phyloP scores from a whole-genome alignment of 1,284 basidiomycete species.

The Heliocybe sulcata region DNA sequence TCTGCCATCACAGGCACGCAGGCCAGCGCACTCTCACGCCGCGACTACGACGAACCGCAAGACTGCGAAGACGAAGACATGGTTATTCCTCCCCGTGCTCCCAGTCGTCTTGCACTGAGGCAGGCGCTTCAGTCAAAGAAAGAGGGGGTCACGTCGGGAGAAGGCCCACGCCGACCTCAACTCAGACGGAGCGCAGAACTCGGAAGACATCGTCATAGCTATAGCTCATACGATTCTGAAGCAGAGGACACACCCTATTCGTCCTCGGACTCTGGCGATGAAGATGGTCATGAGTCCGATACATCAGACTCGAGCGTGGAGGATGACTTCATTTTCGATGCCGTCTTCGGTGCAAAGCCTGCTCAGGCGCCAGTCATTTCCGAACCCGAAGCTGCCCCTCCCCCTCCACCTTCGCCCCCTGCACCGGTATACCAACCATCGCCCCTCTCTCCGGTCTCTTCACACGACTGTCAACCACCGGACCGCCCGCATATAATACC shows the following conservation, averaged over 20 bases:
- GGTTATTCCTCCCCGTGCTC: slow-evolving; percentile 12
- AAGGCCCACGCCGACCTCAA: slow-evolving; percentile 2
- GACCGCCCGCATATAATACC: neutral
- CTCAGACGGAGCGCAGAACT: neutral
- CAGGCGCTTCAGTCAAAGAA: neutral
- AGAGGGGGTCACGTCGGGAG: neutral
- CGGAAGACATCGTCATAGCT: neutral
- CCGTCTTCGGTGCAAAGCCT: neutral
- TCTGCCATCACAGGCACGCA: neutral
- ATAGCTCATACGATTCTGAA: neutral
- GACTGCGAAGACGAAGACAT: slow-evolving; percentile 5
- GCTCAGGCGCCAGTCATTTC: neutral
- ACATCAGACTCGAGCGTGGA: neutral
- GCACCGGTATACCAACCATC: neutral
- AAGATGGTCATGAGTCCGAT: neutral
- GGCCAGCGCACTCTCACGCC: neutral
- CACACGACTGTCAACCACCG: neutral
- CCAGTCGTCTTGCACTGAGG: slow-evolving; percentile 10
- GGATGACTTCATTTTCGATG: neutral
- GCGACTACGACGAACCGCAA: neutral
- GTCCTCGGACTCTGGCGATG: neutral
- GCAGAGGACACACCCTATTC: neutral
- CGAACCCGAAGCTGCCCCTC: neutral
- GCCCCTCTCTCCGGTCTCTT: too few relatives aligned
- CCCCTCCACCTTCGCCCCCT: neutral